Evolutionary conservation across 768 basidiomycete genomes (phyloP), one percentile per base, ranked within the genome.

Genomic region (Naganishia vishniacii): DNA sequence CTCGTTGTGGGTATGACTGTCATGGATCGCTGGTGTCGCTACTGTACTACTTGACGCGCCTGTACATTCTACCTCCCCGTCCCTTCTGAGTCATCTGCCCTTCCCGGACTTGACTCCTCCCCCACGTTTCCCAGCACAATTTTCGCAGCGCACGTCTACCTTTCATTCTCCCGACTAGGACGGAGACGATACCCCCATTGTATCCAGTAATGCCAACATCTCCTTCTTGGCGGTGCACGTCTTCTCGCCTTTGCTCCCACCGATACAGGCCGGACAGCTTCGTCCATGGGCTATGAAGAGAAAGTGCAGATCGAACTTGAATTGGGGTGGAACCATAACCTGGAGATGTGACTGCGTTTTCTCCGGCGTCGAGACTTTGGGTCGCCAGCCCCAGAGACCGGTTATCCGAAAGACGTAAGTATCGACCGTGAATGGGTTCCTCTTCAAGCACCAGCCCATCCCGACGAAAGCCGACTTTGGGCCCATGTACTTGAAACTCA

Each of bases 381-480:
- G 64, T 26, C 64, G n/a, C 64, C 64, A 65, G 16, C 58, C 58
- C 64, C 64, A 65, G 9, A 61, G 31, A 13, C 64, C 58, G 8
- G 64, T 34, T 8, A 65, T 48, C 32, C 64, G 44, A 51, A 48
- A 65, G 13, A 65, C 64, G 44, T 65, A 59, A 11, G 64, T 65
- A 37, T 65, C 64, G 47, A 65, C 64, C 29, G 64, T 65, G 59
- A 65, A 65, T 34, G 64, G 44, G 20, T 60, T 60, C 40, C 64
- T 23, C 47, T 65, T 65, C 18, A 61, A 45, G 20, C 59, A 65
- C 64, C 64, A 65, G 45, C 56, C 28, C 46, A 65, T 47, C 9
- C 49, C 64, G 29, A 65, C 64, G 8, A 59, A 65, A 28, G 64
- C 64, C 25, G 64, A 48, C 29, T 65, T 65, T 11, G 59, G 47